Evolutionary conservation across 164 flowering plant genomes (phyloP), one percentile per base, ranked within the genome.

Genomic region (Protea cynaroides): DNA sequence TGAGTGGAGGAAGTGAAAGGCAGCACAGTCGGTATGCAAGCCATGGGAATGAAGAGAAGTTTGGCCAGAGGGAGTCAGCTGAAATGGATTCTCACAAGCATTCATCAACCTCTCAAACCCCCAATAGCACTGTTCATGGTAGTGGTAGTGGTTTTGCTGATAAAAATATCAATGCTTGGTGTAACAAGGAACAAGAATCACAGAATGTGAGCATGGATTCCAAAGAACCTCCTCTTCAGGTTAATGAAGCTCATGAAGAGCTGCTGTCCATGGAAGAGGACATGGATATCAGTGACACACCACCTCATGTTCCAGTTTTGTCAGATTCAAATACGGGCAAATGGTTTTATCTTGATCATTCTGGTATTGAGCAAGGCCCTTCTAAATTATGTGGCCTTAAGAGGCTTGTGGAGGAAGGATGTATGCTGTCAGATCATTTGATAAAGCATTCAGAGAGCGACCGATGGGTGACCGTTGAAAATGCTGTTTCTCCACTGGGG

Each of bases 251-350:
- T 62, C 75, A 69, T 25, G 97, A 91, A 68, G 97, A 88, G 75
- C 75, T 79, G 37, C 74, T 64, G 29, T 95, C 99, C 6, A 95
- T 95, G 99, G 99, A 95, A 71, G 99, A 92, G 74, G 99, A 95
- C 66, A 95, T 95, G 99, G 99, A 95, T 77, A 92, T 95, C 65
- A 84, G 97, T 69, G 82, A 92, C 67, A 91, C 99, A 1, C 99
- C 99, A 14, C 97, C 97, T 0, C 96, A 95, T 82, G 89, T 62
- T 25, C 74, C 92, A 13, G 56, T 64, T 21, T 69, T 77, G 63
- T 69, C 77, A 37, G 86, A 84, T 73, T 74, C 81, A 55, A 72
- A 66, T 24, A 11, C 76, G 0, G 96, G 97, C 46, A 84, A 87
- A 65, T 95, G 99, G 99, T 80, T 77, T 78, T 95, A 92, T 78